phyloP scores from a whole-genome alignment of 108 stramenopile species.

The Cylindrotheca closterium region DNA sequence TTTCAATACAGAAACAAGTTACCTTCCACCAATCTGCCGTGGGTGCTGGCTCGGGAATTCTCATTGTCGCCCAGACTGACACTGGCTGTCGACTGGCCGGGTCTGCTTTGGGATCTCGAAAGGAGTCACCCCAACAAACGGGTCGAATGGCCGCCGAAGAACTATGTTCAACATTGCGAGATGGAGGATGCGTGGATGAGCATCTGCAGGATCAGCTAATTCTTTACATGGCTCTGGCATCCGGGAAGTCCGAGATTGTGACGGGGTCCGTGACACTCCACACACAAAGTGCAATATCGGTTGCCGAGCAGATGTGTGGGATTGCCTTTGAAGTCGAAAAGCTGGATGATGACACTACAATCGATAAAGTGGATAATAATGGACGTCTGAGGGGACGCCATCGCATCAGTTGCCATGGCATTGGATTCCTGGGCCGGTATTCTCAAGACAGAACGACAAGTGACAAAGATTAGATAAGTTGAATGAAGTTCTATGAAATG shows the following conservation, averaged over 20 bases:
- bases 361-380: conserved; percentile 13
- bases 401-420: conserved; percentile 44
- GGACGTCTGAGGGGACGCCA: conserved; percentile 46
- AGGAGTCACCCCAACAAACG: conserved; percentile 28
- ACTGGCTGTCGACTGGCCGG: conserved; percentile 51
- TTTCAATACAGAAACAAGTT: conserved; percentile 20
- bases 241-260: conserved; percentile 53
- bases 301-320: conserved; percentile 39
- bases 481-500: no score
- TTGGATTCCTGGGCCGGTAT: conserved; percentile 29
- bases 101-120: conserved; percentile 47
- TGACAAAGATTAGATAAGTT: no score
- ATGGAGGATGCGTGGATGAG: conserved; percentile 64
- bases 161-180: conserved; percentile 34
- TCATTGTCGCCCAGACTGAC: conserved; percentile 52
- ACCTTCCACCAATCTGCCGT: conserved; percentile 34
- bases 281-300: conserved; percentile 63
- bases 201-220: conserved; percentile 75
- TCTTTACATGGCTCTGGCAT: conserved; percentile 66
- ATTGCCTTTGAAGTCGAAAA: conserved; percentile 39
- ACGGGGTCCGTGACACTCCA: conserved; percentile 60
- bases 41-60: conserved; percentile 54
- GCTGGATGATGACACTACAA: conserved; percentile 6
- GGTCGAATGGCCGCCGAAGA: conserved; percentile 51
- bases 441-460: no score